Evolutionary conservation across 2,329 filamentous ascomycete species (phyloP), one percentile per base, ranked within the genome.

Genomic region (Cadophora malorum): DNA sequence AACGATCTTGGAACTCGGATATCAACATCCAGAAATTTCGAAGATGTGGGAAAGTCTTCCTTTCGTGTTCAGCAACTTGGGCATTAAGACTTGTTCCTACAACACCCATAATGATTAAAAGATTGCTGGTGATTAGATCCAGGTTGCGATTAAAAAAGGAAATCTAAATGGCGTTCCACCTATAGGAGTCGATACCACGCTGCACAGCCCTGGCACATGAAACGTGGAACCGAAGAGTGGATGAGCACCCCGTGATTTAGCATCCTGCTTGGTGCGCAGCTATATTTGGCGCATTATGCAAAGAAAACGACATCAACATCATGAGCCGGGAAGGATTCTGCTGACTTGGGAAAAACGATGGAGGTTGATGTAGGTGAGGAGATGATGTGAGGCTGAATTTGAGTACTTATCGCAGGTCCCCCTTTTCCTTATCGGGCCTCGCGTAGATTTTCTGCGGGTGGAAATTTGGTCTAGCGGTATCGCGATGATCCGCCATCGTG

Each of bases 221-320:
- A 66, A 66, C 64, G 56, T 16, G 56, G 35, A 21, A 45, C 16
- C 45, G 56, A 53, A 66, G 33, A 16, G 45, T 53, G 64, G 56
- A 53, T 45, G 25, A 25, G 45, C 64, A 38, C 21, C 56, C 33
- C 56, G 33, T 41, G 33, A 61, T 31, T 21, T 38, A 6, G 33
- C 23, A 31, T 31, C 19, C 3, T 31, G 21, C 31, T 53, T 59
- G 45, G 55, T 35, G 38, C 25, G 35, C 35, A 41, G n/a, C 41
- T 60, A 65, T 65, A 50, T 59, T 45, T 66, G 55, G 23, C 14
- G 19, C 41, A 33, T 50, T 12, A 62, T 49, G 38, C 25, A 49
- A 16, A 50, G 16, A 1, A 23, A 25, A 19, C 35, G 19, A 28
- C 21, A 4, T 41, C 33, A 23, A 25, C 21, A 58, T 25, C 19